Percentiles rank a stretch among this genome's conserved stretches.
Conservation (phyloP, 2,329 filamentous ascomycete genomes). For the Lasiodiplodia theobromae region DNA sequence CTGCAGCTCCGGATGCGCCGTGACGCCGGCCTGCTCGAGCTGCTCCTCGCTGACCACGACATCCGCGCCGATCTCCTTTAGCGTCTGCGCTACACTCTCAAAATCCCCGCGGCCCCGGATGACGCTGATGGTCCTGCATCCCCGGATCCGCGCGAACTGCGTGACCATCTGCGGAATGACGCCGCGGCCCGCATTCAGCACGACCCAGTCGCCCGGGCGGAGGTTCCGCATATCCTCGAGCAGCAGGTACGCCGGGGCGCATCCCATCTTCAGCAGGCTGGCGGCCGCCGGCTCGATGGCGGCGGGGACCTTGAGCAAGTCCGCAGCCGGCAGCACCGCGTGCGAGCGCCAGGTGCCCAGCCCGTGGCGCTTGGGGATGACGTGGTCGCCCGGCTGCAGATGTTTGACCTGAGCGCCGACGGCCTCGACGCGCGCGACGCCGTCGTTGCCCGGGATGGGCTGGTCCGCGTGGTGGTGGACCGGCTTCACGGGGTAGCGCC, state of each 20-base stretch:
- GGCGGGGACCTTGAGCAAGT: constrained; percentile 29
- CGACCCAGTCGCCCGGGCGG: constrained; percentile 36
- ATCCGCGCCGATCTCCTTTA: background rate
- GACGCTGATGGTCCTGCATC: constrained; percentile 31
- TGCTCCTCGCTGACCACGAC: constrained; percentile 25
- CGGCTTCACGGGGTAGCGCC: constrained; percentile 36
- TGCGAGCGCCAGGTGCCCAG: constrained; percentile 36
- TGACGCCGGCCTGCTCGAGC: background rate
- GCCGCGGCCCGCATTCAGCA: constrained; percentile 35
- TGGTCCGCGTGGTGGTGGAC: constrained; percentile 23
- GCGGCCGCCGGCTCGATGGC: constrained; percentile 31
- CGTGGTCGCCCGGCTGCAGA: constrained; percentile 4
- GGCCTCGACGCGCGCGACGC: constrained; percentile 31
- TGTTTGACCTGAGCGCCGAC: constrained; percentile 3
- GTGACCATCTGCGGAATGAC: constrained; percentile 35
- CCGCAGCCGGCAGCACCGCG: constrained; percentile 31
- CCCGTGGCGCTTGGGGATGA: constrained; percentile 19
- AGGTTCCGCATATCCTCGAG: constrained; percentile 35
- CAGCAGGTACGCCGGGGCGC: constrained; percentile 35
- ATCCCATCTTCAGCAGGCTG: constrained; percentile 34
- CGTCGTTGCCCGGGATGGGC: constrained; percentile 36
- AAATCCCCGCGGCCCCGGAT: constrained; percentile 33
- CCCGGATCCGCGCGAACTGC: constrained; percentile 35
- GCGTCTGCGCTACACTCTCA: background rate
- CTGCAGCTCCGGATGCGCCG: background rate